These are phyloP conservation scores for Theileria annulata DNA, from an alignment of 169 alveolate genomes.

Conservation along the genomic window DNA sequence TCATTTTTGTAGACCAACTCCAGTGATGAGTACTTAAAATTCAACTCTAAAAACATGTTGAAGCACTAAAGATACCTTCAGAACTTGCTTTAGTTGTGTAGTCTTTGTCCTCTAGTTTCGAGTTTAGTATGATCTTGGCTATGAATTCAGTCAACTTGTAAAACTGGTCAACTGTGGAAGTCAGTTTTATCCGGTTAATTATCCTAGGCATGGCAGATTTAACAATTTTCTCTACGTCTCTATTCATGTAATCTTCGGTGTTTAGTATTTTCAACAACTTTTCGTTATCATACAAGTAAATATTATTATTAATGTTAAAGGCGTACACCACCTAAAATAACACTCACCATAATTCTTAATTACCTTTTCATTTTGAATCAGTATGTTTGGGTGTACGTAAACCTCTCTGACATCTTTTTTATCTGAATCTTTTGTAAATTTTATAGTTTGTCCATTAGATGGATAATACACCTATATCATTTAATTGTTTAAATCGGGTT, in stretches of 20 bases:
- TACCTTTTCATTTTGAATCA: neutral
- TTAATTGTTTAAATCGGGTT: neutral
- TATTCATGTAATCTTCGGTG: neutral
- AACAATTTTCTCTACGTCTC: neutral
- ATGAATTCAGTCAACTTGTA: conserved; percentile 4
- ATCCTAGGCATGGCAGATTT: neutral
- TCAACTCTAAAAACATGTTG: neutral
- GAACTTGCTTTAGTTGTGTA: neutral
- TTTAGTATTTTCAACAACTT: neutral
- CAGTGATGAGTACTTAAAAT: conserved; percentile 6
- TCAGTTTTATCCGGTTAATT: neutral
- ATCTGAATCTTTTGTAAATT: neutral
- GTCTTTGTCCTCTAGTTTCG: neutral
- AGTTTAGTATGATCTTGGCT: neutral
- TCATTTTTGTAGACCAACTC: neutral
- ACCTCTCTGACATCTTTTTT: conserved; percentile 10
- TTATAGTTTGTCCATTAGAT: conserved; percentile 52
- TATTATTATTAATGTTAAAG: neutral
- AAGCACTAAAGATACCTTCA: neutral
- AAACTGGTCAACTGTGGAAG: neutral
- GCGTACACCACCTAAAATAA: conserved; percentile 1
- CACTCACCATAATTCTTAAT: neutral
- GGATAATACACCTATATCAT: conserved; percentile 31
- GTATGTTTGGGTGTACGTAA: conserved; percentile 35
- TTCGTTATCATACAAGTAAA: conserved; percentile 1